phyloP scores from a whole-genome alignment of 129 eudicot genomes.

The Saposhnikovia divaricata region DNA sequence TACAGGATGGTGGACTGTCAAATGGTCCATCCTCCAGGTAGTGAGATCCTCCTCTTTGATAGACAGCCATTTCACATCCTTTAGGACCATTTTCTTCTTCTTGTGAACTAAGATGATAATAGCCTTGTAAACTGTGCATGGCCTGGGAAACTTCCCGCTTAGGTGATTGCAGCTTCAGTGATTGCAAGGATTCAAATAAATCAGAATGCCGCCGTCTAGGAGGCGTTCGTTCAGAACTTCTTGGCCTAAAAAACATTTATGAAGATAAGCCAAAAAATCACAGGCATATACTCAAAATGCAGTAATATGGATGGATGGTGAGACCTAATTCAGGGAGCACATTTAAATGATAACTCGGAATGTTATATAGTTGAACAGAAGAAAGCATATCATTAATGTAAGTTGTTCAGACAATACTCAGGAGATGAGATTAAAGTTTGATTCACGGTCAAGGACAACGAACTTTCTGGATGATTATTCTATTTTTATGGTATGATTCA shows the following conservation, averaged over 20 bases:
- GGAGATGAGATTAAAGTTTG: neutral
- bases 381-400: neutral
- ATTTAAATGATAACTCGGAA: neutral
- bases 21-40: slow-evolving; percentile 28
- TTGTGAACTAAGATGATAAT: slow-evolving; percentile 44
- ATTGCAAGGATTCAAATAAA: slow-evolving; percentile 50
- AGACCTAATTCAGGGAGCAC: neutral
- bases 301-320: neutral
- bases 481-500: neutral
- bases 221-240: slow-evolving; percentile 38
- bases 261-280: neutral
- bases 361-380: neutral
- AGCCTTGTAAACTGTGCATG: slow-evolving; percentile 50
- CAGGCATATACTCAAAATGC: neutral
- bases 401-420: neutral
- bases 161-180: slow-evolving; percentile 52
- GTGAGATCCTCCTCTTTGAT: slow-evolving; percentile 29
- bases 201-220: slow-evolving; percentile 50
- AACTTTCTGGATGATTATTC: neutral
- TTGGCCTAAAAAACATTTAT: slow-evolving; percentile 7
- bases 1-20: neutral
- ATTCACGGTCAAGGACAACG: neutral
- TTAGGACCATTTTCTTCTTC: slow-evolving; percentile 24
- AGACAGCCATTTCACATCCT: slow-evolving; percentile 50
- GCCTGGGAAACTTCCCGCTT: slow-evolving; percentile 44